Conservation (phyloP, 345 rosid species). For the Rhizophora apiculata region DNA sequence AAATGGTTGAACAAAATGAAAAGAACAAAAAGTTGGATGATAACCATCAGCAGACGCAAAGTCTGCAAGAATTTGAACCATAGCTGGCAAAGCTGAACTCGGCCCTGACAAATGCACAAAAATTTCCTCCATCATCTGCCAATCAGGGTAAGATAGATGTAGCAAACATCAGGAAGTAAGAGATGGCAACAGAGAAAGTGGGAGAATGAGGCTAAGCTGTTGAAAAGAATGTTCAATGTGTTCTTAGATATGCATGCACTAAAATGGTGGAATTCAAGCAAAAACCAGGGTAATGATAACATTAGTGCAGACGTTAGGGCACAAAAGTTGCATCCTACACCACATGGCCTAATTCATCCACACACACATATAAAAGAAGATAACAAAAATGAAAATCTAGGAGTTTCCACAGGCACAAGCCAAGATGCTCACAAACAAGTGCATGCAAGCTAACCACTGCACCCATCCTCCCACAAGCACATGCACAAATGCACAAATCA, state of each 20-base stretch:
- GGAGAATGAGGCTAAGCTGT: not conserved
- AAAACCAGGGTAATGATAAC: not conserved
- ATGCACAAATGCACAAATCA: too few relatives aligned
- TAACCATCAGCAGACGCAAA: slow-evolving; percentile 95
- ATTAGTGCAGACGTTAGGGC: not conserved
- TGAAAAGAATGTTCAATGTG: not conserved
- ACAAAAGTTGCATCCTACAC: not conserved
- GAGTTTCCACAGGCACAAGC: too few relatives aligned
- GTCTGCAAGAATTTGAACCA: slow-evolving; percentile 97
- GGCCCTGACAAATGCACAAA: slow-evolving; percentile 72
- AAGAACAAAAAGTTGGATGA: slow-evolving; percentile 29
- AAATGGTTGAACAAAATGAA: slow-evolving; percentile 12
- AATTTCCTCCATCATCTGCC: slow-evolving; percentile 97
- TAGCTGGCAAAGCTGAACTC: slow-evolving; percentile 75
- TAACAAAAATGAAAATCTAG: too few relatives aligned
- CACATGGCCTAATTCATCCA: not conserved
- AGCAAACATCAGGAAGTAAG: slow-evolving; percentile 10
- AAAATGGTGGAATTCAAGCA: not conserved
- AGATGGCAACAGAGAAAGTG: slow-evolving; percentile 7
- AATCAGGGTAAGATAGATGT: slow-evolving; percentile 19
- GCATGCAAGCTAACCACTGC: too few relatives aligned
- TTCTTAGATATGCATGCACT: not conserved
- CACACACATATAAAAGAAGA: not conserved
- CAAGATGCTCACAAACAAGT: too few relatives aligned
- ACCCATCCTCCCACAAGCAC: too few relatives aligned